These are phyloP conservation scores for Trypanosoma vivax DNA, from an alignment of 208 protist genomes.

Conservation along the genomic window DNA sequence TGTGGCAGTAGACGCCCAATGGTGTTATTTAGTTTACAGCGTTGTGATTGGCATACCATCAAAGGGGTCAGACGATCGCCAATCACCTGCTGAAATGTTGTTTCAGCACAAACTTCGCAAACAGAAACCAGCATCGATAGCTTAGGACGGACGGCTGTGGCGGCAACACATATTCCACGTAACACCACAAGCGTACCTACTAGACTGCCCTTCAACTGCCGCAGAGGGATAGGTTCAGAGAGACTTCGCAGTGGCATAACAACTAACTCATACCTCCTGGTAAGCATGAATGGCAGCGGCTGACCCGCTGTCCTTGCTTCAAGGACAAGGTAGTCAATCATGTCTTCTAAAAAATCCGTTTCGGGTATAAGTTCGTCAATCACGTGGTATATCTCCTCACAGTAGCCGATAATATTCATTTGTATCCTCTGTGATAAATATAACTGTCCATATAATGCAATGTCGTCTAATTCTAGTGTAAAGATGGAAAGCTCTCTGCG, in stretches of 20 bases:
- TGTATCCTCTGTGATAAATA: slow-evolving; percentile 78
- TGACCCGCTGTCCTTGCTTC: slow-evolving; percentile 62
- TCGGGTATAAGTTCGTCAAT: slow-evolving; percentile 64
- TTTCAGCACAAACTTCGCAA: slow-evolving; percentile 85
- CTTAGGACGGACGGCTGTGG: slow-evolving; percentile 80
- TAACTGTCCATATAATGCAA: slow-evolving; percentile 53
- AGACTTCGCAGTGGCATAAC: slow-evolving; percentile 43
- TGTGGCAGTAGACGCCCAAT: slow-evolving; percentile 74
- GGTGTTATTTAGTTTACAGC: slow-evolving; percentile 81
- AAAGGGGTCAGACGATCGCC: slow-evolving; percentile 76
- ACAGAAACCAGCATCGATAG: slow-evolving; percentile 79
- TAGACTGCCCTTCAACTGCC: slow-evolving; percentile 57
- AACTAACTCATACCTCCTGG: slow-evolving; percentile 69
- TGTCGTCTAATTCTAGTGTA: slow-evolving; percentile 53
- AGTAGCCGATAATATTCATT: slow-evolving; percentile 83
- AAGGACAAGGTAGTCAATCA: slow-evolving; percentile 63
- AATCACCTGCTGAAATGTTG: slow-evolving; percentile 86
- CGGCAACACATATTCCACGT: slow-evolving; percentile 83
- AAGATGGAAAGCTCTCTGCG: slow-evolving; percentile 38
- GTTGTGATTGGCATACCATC: slow-evolving; percentile 79
- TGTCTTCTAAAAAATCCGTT: slow-evolving; percentile 37
- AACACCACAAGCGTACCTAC: slow-evolving; percentile 81
- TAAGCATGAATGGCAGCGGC: slow-evolving; percentile 50
- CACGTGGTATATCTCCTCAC: slow-evolving; percentile 68
- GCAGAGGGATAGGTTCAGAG: slow-evolving; percentile 41